phyloP scores from a whole-genome alignment of 2,329 filamentous ascomycete genomes.

The Sporothrix curviconia region DNA sequence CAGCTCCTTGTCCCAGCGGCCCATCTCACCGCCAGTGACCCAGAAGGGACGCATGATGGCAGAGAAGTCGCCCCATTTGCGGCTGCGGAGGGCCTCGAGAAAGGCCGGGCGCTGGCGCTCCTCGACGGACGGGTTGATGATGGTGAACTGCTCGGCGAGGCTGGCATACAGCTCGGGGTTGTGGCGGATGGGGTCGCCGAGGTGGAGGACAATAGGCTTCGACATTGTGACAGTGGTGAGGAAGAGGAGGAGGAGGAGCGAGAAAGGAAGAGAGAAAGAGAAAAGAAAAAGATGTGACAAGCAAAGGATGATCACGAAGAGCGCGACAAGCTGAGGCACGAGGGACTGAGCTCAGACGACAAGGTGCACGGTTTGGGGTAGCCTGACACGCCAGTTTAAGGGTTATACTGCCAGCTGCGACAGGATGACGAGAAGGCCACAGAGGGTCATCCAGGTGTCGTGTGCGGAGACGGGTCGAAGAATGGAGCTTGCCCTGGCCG shows the following conservation, averaged over 20 bases:
- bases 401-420: background rate
- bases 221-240: conserved; percentile 7
- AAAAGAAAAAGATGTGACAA: background rate
- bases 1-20: conserved; percentile 22
- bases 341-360: too few relatives aligned
- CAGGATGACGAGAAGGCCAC: background rate
- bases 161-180: conserved; percentile 40
- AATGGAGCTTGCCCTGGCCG: too few relatives aligned
- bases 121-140: conserved; percentile 37
- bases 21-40: conserved; percentile 23
- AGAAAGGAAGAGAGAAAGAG: background rate
- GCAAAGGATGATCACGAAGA: background rate
- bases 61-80: conserved; percentile 49
- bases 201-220: conserved; percentile 53
- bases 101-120: conserved; percentile 48
- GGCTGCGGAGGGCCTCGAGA: conserved; percentile 42
- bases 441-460: background rate
- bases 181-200: conserved; percentile 58
- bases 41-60: conserved; percentile 30
- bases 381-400: background rate
- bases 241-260: background rate
- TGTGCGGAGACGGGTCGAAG: background rate
- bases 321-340: background rate
- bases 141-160: conserved; percentile 39
- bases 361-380: background rate